phyloP scores from a whole-genome alignment of 2,329 filamentous ascomycete species.

The Penicillium sp. region DNA sequence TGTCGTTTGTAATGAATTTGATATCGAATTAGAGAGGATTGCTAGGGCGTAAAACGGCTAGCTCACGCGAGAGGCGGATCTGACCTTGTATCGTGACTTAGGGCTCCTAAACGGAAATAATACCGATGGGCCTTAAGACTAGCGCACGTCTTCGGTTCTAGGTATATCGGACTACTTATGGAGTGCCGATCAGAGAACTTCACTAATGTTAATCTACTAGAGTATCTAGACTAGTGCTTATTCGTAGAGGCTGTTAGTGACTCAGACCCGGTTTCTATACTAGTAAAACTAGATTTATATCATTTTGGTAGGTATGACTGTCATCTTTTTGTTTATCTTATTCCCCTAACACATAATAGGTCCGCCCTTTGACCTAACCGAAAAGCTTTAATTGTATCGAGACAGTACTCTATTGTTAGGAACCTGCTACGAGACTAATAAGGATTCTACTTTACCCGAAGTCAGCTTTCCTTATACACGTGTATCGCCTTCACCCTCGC shows the following conservation, averaged over 20 bases:
- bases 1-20: conserved; percentile 15
- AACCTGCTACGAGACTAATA: neutral
- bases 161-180: too few relatives aligned
- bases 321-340: neutral
- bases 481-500: neutral
- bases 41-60: conserved; percentile 3
- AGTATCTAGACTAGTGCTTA: neutral
- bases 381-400: neutral
- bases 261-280: neutral
- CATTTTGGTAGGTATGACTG: neutral
- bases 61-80: conserved; percentile 1
- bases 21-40: conserved; percentile 16
- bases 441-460: neutral
- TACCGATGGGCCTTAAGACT: neutral
- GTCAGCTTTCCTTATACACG: neutral
- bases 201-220: neutral
- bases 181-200: too few relatives aligned
- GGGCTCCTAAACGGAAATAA: neutral
- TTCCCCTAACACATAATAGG: neutral
- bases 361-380: neutral
- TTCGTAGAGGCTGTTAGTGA: conserved; percentile 7
- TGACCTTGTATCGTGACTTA: neutral
- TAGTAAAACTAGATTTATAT: neutral
- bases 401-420: neutral
- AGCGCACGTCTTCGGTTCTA: neutral